Conservation (phyloP, 208 protist species). For the Porcisia deanei region DNA sequence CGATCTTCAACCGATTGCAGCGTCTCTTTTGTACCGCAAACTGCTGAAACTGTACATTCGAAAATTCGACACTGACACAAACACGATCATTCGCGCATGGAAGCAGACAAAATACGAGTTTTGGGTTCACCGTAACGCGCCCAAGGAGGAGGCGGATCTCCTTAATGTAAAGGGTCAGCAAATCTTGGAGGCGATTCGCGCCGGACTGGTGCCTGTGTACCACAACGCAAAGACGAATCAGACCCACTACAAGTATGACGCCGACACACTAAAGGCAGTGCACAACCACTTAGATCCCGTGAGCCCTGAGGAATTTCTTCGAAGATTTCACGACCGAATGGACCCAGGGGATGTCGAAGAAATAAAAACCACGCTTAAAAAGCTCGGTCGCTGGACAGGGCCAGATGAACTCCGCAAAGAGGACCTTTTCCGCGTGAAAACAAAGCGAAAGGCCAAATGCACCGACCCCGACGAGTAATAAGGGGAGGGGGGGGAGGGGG, state of each 20-base stretch:
- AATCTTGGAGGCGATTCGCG: slow-evolving; percentile 73
- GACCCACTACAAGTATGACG: slow-evolving; percentile 80
- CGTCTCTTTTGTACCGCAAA: slow-evolving; percentile 70
- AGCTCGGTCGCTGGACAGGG: slow-evolving; percentile 75
- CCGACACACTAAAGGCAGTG: slow-evolving; percentile 76
- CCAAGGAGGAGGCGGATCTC: slow-evolving; percentile 49
- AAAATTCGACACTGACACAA: slow-evolving; percentile 88
- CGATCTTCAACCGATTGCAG: slow-evolving; percentile 57
- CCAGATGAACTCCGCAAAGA: slow-evolving; percentile 67
- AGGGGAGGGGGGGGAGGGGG: too few relatives aligned
- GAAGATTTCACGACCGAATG: slow-evolving; percentile 83
- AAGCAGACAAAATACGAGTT: slow-evolving; percentile 92
- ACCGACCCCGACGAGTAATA: slow-evolving; percentile 57
- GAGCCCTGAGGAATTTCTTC: slow-evolving; percentile 74
- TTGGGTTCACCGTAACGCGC: slow-evolving; percentile 55
- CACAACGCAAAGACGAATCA: slow-evolving; percentile 68
- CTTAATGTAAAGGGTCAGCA: slow-evolving; percentile 83
- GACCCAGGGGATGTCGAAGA: slow-evolving; percentile 65
- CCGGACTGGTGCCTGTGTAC: slow-evolving; percentile 77
- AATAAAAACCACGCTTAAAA: slow-evolving; percentile 65
- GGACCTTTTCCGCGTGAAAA: slow-evolving; percentile 71
- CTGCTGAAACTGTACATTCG: slow-evolving; percentile 84
- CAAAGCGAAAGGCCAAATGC: slow-evolving; percentile 74
- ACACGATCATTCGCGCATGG: slow-evolving; percentile 85
- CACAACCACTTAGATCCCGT: slow-evolving; percentile 87